Percentiles rank a stretch among this genome's conserved stretches.
Evolutionary conservation across 352 stramenopile species (phyloP).

Genomic region (Phytophthora macrochlamydospora): DNA sequence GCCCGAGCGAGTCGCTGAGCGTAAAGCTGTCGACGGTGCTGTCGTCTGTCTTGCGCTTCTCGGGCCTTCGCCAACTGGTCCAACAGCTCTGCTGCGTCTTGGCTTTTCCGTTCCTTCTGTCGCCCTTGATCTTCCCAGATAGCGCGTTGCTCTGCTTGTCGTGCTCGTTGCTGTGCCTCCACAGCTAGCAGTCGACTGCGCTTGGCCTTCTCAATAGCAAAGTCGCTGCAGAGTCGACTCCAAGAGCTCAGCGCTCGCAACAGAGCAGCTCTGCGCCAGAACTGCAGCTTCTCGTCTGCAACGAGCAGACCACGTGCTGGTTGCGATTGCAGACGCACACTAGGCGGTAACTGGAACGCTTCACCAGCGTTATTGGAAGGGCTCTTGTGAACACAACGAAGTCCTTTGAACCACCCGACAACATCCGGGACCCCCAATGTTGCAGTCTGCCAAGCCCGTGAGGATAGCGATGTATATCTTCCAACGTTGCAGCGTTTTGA

Average conservation of each 20-base stretch:
- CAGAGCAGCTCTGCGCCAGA: constrained; percentile 19
- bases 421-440: constrained; percentile 6
- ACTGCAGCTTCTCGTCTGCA: constrained; percentile 26
- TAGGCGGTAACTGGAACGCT: constrained; percentile 9
- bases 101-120: constrained; percentile 15
- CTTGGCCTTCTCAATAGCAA: constrained; percentile 9
- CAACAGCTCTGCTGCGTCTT: constrained; percentile 20
- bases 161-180: constrained; percentile 37
- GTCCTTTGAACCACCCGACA: constrained; percentile 58
- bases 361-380: background rate
- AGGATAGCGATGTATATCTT: constrained; percentile 12
- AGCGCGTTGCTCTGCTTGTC: constrained; percentile 28
- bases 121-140: constrained; percentile 18
- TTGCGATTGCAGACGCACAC: constrained; percentile 9
- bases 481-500: background rate
- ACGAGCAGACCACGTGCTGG: constrained; percentile 26
- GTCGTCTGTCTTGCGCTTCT: constrained; percentile 22
- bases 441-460: constrained; percentile 46
- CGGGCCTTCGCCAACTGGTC: constrained; percentile 24
- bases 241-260: constrained; percentile 13
- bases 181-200: constrained; percentile 19
- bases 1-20: constrained; percentile 18
- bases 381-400: constrained; percentile 36
- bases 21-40: constrained; percentile 27
- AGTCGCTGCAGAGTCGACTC: constrained; percentile 14